Conservation (phyloP, 1,284 basidiomycete genomes). For the Rhodotorula sp. region DNA sequence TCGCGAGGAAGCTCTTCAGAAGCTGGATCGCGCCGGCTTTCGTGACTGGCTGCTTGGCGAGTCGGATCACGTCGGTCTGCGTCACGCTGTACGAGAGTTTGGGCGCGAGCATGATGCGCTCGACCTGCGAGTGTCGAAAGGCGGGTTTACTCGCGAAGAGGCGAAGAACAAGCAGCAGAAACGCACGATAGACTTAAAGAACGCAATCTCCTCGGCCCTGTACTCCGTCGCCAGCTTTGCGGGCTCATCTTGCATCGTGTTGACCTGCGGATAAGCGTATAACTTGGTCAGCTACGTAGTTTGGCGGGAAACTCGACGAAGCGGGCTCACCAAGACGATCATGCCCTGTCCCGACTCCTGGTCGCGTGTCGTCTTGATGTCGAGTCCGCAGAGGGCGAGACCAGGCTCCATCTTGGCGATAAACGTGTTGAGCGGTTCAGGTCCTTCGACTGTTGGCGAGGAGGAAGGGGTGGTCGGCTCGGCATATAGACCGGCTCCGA, state of each 20-base stretch:
- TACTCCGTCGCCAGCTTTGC: conserved; percentile 81
- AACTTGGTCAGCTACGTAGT: not conserved
- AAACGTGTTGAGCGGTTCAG: conserved; percentile 58
- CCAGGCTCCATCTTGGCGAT: conserved; percentile 60
- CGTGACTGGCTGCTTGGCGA: conserved; percentile 62
- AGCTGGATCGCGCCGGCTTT: conserved; percentile 64
- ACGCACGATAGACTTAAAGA: conserved; percentile 73
- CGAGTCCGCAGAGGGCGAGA: conserved; percentile 66
- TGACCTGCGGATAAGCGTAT: conserved; percentile 57
- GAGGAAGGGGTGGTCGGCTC: not conserved
- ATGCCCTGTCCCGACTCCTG: conserved; percentile 51
- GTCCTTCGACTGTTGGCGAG: conserved; percentile 1
- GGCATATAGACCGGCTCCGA: too few species aligned
- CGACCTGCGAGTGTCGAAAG: conserved; percentile 57
- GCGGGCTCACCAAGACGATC: conserved; percentile 17
- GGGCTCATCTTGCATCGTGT: conserved; percentile 64
- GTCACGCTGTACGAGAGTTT: conserved; percentile 70
- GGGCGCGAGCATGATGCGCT: conserved; percentile 79
- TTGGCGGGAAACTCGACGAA: not conserved
- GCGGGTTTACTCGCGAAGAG: too few species aligned
- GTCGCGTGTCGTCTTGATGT: conserved; percentile 63
- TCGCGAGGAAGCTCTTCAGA: conserved; percentile 72
- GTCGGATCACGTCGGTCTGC: conserved; percentile 66
- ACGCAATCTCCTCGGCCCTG: conserved; percentile 68
- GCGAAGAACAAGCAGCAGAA: not conserved